Evolutionary conservation across 2,329 filamentous ascomycete genomes (phyloP).

Genomic region (Fusarium graminum): DNA sequence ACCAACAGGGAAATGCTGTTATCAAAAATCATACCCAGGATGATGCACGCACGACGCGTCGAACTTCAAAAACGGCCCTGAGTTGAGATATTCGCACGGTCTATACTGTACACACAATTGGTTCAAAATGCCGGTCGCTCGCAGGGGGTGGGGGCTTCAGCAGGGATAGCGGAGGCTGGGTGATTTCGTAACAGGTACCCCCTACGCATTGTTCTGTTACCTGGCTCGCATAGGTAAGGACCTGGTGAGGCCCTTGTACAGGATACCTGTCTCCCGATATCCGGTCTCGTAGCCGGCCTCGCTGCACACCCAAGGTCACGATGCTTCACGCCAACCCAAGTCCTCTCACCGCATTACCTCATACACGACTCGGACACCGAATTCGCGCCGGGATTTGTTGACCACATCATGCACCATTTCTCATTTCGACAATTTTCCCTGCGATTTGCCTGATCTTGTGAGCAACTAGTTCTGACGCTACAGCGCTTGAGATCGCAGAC

Average conservation of each 20-base stretch:
- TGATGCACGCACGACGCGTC: slow-evolving; percentile 47
- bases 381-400: slow-evolving; percentile 48
- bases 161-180: slow-evolving; percentile 45
- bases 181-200: slow-evolving; percentile 47
- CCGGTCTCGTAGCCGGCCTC: slow-evolving; percentile 47
- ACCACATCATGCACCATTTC: slow-evolving; percentile 45
- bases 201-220: slow-evolving; percentile 38
- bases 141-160: slow-evolving; percentile 40
- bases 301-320: slow-evolving; percentile 44
- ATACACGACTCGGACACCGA: slow-evolving; percentile 50
- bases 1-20: slow-evolving; percentile 41
- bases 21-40: slow-evolving; percentile 45
- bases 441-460: slow-evolving; percentile 41
- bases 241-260: slow-evolving; percentile 30
- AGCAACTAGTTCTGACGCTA: slow-evolving; percentile 45
- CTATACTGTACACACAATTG: slow-evolving; percentile 33
- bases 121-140: slow-evolving; percentile 30
- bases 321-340: slow-evolving; percentile 49
- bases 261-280: slow-evolving; percentile 41
- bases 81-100: slow-evolving; percentile 34
- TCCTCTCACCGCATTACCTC: slow-evolving; percentile 51
- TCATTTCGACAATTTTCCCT: slow-evolving; percentile 38
- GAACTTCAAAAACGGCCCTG: slow-evolving; percentile 38
- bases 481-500: slow-evolving; percentile 24
- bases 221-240: slow-evolving; percentile 10